Conservation (phyloP, 352 stramenopile species). For the Globisporangium ultimum region DNA sequence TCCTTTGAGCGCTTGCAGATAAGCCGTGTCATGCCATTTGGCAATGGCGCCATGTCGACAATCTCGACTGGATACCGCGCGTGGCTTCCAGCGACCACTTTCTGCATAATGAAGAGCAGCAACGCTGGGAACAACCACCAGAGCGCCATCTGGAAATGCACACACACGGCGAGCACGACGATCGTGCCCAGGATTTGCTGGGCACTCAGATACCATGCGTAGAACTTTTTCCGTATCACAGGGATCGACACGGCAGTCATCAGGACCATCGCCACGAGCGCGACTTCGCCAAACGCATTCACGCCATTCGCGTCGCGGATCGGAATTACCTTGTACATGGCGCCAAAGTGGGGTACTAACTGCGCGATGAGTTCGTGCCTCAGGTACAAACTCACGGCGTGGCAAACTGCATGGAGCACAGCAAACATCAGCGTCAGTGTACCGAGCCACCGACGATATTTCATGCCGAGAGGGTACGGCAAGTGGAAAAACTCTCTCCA, state of each 20-base stretch:
- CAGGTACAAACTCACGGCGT: conserved; percentile 18
- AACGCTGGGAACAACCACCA: conserved; percentile 28
- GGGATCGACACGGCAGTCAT: conserved; percentile 18
- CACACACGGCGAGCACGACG: conserved; percentile 14
- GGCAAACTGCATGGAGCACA: conserved; percentile 21
- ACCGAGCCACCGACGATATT: conserved; percentile 28
- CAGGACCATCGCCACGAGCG: conserved; percentile 21
- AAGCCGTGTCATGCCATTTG: conserved; percentile 24
- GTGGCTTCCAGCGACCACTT: conserved; percentile 13
- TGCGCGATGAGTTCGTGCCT: conserved; percentile 8
- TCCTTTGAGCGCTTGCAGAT: conserved; percentile 6
- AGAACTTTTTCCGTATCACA: conserved; percentile 12
- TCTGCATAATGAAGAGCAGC: conserved; percentile 18
- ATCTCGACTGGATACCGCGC: conserved; percentile 20
- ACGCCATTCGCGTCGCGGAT: conserved; percentile 14
- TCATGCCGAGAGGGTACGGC: conserved; percentile 10
- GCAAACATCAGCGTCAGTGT: conserved; percentile 10
- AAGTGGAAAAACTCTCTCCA: conserved; percentile 29
- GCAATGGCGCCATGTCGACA: conserved; percentile 27
- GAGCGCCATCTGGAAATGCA: conserved; percentile 23
- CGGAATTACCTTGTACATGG: conserved; percentile 15
- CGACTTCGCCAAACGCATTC: conserved; percentile 22
- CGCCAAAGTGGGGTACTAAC: conserved; percentile 23
- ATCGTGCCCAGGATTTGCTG: conserved; percentile 7
- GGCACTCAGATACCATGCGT: conserved; percentile 20